These are phyloP conservation scores for Choanephora cucurbitarum DNA, from an alignment of 371 early-diverging fungal species.

Conservation along the genomic window DNA sequence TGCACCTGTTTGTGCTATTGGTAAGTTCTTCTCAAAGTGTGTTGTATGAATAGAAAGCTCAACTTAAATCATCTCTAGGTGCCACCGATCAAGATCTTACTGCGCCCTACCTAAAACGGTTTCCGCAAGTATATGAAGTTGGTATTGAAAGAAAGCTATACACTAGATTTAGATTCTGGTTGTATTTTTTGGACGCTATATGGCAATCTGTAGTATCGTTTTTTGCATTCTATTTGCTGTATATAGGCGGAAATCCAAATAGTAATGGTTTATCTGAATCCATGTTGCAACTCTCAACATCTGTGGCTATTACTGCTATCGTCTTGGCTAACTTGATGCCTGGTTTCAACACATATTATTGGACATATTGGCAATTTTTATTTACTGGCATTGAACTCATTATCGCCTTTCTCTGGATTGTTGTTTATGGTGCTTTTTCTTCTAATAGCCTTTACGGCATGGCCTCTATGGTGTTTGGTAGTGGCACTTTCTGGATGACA, in stretches of 20 bases:
- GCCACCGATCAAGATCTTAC: constrained; percentile 67
- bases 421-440: constrained; percentile 59
- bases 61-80: constrained; percentile 32
- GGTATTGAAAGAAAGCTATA: constrained; percentile 66
- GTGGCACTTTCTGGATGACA: constrained; percentile 75
- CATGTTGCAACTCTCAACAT: constrained; percentile 58
- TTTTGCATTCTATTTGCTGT: constrained; percentile 61
- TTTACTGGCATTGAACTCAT: constrained; percentile 50
- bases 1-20: constrained; percentile 65
- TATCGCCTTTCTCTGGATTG: constrained; percentile 54
- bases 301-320: constrained; percentile 66
- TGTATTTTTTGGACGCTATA: constrained; percentile 68
- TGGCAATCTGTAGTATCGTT: constrained; percentile 73
- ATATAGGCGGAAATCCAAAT: constrained; percentile 35
- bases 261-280: constrained; percentile 42
- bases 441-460: constrained; percentile 61
- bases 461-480: constrained; percentile 57
- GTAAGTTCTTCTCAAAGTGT: constrained; percentile 11
- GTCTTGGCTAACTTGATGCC: constrained; percentile 74
- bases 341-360: constrained; percentile 71
- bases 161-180: constrained; percentile 60
- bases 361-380: constrained; percentile 71
- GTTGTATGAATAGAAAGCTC: not conserved
- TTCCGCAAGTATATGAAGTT: constrained; percentile 66
- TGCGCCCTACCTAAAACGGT: constrained; percentile 55